Evolutionary conservation across 2,329 filamentous ascomycete genomes (phyloP).

Genomic region (Scedosporium aurantiacum): DNA sequence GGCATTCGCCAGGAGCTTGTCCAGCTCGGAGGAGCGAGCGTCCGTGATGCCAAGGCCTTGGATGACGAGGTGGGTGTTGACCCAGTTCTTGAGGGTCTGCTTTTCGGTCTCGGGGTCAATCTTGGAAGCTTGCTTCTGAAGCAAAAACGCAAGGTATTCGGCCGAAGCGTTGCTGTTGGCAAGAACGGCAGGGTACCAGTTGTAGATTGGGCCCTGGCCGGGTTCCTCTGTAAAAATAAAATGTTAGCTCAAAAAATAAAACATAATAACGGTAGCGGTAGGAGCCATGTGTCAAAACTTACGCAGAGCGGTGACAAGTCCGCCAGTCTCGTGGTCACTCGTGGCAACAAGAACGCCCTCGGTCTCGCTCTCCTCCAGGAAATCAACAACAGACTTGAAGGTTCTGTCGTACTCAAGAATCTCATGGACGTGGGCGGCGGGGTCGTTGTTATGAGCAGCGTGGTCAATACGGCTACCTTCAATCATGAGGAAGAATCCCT

Average conservation of each 20-base stretch:
- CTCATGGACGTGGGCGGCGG: conserved; percentile 76
- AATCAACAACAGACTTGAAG: conserved; percentile 74
- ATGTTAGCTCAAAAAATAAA: conserved; percentile 15
- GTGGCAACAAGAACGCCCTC: conserved; percentile 79
- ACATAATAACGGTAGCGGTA: conserved; percentile 19
- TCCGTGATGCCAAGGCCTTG: conserved; percentile 68
- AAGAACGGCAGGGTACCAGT: conserved; percentile 76
- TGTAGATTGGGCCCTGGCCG: conserved; percentile 43
- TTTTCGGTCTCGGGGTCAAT: conserved; percentile 19
- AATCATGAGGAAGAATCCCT: conserved; percentile 98
- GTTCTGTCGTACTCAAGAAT: conserved; percentile 90
- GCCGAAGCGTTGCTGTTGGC: conserved; percentile 66
- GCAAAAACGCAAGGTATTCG: conserved; percentile 55
- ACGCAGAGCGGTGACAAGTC: conserved; percentile 71
- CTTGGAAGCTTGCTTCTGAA: conserved; percentile 46
- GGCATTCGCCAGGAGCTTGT: conserved; percentile 48
- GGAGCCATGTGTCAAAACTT: conserved; percentile 19
- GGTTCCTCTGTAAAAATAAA: conserved; percentile 31
- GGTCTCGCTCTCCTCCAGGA: conserved; percentile 61
- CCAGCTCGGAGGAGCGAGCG: conserved; percentile 59
- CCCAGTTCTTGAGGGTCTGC: conserved; percentile 46
- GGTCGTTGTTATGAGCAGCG: conserved; percentile 77
- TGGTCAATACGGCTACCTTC: conserved; percentile 95
- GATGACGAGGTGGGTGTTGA: conserved; percentile 56
- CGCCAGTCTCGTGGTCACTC: conserved; percentile 93